These are phyloP conservation scores for Arxiozyma slooffiae DNA, from an alignment of 1,139 yeast genomes.

Conservation along the genomic window DNA sequence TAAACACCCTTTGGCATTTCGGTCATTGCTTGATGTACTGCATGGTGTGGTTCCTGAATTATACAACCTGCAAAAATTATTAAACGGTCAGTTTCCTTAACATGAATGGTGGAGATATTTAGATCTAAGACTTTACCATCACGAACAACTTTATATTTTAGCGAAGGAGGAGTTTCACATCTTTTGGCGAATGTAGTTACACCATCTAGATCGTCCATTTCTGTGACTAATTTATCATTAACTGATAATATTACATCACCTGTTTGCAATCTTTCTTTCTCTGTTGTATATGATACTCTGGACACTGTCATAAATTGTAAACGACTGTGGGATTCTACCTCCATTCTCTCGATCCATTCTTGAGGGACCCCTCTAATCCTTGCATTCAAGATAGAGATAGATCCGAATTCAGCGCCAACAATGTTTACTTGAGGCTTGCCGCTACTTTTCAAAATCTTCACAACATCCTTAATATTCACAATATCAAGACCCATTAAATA, in stretches of 20 bases:
- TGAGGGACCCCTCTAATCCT: conserved; percentile 80
- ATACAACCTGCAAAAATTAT: conserved; percentile 78
- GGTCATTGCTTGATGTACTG: conserved; percentile 66
- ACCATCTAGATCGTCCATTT: conserved; percentile 56
- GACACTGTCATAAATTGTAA: conserved; percentile 65
- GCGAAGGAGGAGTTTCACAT: conserved; percentile 27
- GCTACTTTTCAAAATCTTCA: conserved; percentile 45
- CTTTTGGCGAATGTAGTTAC: conserved; percentile 35
- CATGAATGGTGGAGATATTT: conserved; percentile 48
- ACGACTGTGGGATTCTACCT: conserved; percentile 49
- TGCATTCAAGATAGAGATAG: conserved; percentile 64
- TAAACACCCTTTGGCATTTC: conserved; percentile 76
- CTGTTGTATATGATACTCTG: conserved; percentile 49
- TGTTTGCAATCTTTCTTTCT: conserved; percentile 37
- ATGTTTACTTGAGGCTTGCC: conserved; percentile 50
- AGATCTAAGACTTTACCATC: conserved; percentile 46
- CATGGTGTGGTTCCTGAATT: conserved; percentile 57
- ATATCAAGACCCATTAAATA: conserved; percentile 77
- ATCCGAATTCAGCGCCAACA: conserved; percentile 68
- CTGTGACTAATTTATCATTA: conserved; percentile 52
- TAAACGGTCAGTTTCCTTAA: conserved; percentile 54
- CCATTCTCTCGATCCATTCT: conserved; percentile 66
- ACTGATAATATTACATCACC: conserved; percentile 71
- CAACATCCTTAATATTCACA: conserved; percentile 50
- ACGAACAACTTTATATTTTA: conserved; percentile 59